Conservation (phyloP, 2,329 filamentous ascomycete species). For the Clarireedia hainanense region DNA sequence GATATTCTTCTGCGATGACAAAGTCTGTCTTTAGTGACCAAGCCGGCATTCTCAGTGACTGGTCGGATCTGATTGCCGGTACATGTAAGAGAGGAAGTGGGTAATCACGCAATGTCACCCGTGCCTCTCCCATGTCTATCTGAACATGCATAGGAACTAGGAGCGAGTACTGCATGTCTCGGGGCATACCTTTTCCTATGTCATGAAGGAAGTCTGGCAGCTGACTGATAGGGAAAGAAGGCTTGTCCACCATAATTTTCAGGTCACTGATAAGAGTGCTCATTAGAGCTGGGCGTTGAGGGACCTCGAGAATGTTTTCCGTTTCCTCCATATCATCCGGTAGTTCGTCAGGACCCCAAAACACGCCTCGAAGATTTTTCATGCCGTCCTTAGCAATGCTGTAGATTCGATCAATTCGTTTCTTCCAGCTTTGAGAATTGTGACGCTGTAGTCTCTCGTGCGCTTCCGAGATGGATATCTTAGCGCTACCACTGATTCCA, state of each 20-base stretch:
- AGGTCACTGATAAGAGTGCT: constrained; percentile 75
- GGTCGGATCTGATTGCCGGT: constrained; percentile 69
- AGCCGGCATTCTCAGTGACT: constrained; percentile 72
- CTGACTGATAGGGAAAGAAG: constrained; percentile 76
- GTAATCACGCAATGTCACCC: constrained; percentile 84
- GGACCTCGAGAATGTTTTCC: constrained; percentile 80
- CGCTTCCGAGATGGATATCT: constrained; percentile 69
- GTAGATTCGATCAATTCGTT: constrained; percentile 73
- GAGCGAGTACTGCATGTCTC: constrained; percentile 82
- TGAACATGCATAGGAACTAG: constrained; percentile 85
- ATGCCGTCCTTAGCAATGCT: constrained; percentile 63
- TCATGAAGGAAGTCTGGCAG: constrained; percentile 77
- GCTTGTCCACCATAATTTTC: constrained; percentile 80
- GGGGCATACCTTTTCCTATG: constrained; percentile 94
- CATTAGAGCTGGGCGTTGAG: constrained; percentile 77
- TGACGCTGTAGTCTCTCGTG: constrained; percentile 66
- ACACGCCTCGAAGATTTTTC: constrained; percentile 68
- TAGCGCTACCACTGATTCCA: constrained; percentile 63
- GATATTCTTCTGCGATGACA: constrained; percentile 89
- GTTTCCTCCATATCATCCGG: constrained; percentile 75
- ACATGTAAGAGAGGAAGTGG: constrained; percentile 88
- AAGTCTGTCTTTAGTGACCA: constrained; percentile 84
- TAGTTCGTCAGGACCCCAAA: constrained; percentile 75
- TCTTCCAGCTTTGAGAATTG: constrained; percentile 88
- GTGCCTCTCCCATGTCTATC: constrained; percentile 83